Evolutionary conservation across 2,329 filamentous ascomycete genomes (phyloP).

Genomic region (Plectosphaerella sp.): DNA sequence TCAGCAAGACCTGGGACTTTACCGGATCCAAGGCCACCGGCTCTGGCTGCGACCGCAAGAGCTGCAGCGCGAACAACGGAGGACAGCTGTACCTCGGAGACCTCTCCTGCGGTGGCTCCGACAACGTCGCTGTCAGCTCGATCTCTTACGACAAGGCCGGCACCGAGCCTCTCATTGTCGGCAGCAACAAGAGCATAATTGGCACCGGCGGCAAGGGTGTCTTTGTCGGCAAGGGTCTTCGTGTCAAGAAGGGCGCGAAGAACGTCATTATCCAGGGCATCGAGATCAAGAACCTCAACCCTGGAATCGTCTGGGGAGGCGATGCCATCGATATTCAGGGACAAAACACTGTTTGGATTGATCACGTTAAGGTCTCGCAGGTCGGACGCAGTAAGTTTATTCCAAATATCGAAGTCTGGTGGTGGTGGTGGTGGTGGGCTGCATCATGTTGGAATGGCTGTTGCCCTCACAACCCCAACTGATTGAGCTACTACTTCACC

Average conservation of each 20-base stretch:
- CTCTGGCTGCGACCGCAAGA: constrained; percentile 18
- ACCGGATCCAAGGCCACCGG: constrained; percentile 17
- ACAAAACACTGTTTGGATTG: constrained; percentile 26
- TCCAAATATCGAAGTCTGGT: too few species aligned
- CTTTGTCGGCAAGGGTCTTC: constrained; percentile 34
- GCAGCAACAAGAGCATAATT: constrained; percentile 23
- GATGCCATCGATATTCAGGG: constrained; percentile 21
- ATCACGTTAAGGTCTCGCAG: constrained; percentile 32
- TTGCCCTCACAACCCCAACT: too few species aligned
- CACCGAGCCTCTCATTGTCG: constrained; percentile 14
- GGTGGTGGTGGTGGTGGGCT: too few species aligned
- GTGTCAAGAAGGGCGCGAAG: constrained; percentile 33
- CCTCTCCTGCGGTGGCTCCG: constrained; percentile 7
- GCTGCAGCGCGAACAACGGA: constrained; percentile 14
- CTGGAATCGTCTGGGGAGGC: constrained; percentile 32
- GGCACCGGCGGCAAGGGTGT: constrained; percentile 17
- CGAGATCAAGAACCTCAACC: constrained; percentile 38
- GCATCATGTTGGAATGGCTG: too few species aligned
- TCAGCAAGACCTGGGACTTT: constrained; percentile 21
- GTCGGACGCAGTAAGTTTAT: constrained; percentile 21
- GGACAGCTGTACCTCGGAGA: constrained; percentile 16
- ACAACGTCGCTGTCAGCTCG: constrained; percentile 17
- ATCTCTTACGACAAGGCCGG: constrained; percentile 22
- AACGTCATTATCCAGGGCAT: constrained; percentile 50
- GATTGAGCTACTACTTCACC: too few species aligned